Evolutionary conservation across 2,329 filamentous ascomycete species (phyloP), one percentile per base, ranked within the genome.

Genomic region (Colletotrichum sp.): DNA sequence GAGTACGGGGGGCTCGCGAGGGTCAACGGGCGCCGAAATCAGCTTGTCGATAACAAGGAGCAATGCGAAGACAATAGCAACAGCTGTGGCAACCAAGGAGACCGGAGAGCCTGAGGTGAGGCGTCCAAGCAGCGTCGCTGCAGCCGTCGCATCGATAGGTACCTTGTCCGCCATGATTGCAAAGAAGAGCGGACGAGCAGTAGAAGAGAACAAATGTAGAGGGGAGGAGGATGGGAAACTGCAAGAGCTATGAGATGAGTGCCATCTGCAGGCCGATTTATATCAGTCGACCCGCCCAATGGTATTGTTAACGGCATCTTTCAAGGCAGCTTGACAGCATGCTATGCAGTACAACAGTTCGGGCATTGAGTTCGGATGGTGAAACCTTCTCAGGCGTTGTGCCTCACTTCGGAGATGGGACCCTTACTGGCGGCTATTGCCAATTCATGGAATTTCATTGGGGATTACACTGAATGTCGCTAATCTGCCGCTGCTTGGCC

Each of bases 1-100:
- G 30, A 89, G 32, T 0, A 85, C 75, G 6, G 87, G 86, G 6
- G 88, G 88, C 74, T 90, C 88, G 65, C 82, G 80, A 8, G 84
- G 80, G 68, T 84, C 81, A 6, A 82, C 55, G 21, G 68, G 60
- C 7, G 76, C 72, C 6, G 59, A 69, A 18, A 76, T 18, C 28
- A 76, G 21, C 28, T 49, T 73, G 44, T 72, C 71, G 16, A 72
- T 44, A 8, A 59, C 36, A 16, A 76, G 12, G 6, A 69, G 39
- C 16, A 76, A 34, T 16, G 60, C 44, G 24, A 64, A 52, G 12
- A 67, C 18, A 9, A 76, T 6, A 13, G 69, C 69, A 6, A 69
- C 10, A 3, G 64, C 55, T 5, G 64, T 63, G 5, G 71, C 64
- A 10, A 36, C 18, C 21, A 73, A 15, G 6, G 67, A 62, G 21